Percentiles rank a stretch among this genome's conserved stretches.
Evolutionary conservation across 257 asterid genomes (phyloP).

Genomic region (Solanum gandarillasii): DNA sequence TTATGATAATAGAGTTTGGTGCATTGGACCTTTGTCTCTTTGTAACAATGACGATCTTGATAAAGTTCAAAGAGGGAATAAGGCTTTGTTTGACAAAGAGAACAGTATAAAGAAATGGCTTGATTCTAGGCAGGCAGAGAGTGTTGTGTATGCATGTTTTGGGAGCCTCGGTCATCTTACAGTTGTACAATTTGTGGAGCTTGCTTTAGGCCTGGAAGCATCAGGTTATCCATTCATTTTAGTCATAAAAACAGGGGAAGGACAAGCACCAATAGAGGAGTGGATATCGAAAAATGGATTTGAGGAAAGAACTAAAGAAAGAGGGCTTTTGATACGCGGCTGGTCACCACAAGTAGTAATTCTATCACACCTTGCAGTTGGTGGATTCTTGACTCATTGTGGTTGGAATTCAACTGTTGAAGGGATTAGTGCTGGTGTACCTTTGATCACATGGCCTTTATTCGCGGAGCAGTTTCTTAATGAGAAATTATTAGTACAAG

Average conservation of each 20-base stretch:
- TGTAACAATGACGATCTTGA: not conserved
- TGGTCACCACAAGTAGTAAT: not conserved
- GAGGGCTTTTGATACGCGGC: too few relatives aligned
- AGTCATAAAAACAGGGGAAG: too few relatives aligned
- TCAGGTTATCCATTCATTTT: too few relatives aligned
- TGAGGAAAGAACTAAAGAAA: not conserved
- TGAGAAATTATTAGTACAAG: not conserved
- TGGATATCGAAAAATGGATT: not conserved
- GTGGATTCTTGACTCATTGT: not conserved
- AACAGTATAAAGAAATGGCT: too few relatives aligned
- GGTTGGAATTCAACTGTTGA: not conserved
- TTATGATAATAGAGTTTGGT: not conserved
- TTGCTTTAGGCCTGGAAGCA: too few relatives aligned
- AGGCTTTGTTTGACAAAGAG: too few relatives aligned
- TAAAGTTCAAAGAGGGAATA: not conserved
- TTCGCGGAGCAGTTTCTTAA: not conserved
- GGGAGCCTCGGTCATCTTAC: too few relatives aligned
- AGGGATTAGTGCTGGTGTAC: not conserved
- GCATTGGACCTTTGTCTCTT: constrained; percentile 1
- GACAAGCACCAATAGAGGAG: not conserved
- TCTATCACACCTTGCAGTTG: not conserved
- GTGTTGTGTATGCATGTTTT: too few relatives aligned
- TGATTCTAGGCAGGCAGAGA: too few relatives aligned
- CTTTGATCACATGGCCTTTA: not conserved
- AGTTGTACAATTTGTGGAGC: too few relatives aligned